Conservation (phyloP, 768 basidiomycete species). For the Kwoniella heveanensis region DNA sequence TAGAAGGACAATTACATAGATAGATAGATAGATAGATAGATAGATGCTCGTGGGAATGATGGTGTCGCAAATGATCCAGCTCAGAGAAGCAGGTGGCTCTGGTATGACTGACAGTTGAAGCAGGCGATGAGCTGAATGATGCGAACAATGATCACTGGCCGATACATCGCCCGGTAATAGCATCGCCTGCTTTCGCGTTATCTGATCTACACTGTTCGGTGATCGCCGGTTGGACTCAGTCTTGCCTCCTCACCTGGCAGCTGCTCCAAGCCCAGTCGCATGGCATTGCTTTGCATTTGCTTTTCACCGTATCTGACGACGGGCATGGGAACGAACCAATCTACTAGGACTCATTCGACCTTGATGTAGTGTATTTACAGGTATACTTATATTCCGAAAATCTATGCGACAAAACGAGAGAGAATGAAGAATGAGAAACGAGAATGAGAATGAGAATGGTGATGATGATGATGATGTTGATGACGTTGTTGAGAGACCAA, state of each 20-base stretch:
- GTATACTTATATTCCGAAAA: neutral
- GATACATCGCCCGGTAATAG: no score
- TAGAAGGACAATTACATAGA: no score
- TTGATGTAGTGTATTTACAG: neutral
- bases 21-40: no score
- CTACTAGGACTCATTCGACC: neutral
- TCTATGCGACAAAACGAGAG: conserved; percentile 1
- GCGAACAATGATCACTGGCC: no score
- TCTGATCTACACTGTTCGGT: neutral
- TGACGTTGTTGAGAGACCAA: conserved; percentile 5
- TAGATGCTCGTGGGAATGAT: no score
- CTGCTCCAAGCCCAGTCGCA: neutral
- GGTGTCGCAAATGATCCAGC: no score
- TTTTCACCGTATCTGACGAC: neutral
- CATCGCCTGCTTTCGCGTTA: no score
- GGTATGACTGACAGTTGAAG: no score
- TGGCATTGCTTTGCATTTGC: neutral
- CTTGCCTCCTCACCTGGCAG: no score
- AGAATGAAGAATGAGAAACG: neutral
- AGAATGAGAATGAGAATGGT: neutral
- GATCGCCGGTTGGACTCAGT: neutral
- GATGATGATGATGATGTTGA: no score
- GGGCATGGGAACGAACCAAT: neutral
- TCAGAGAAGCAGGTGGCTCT: no score
- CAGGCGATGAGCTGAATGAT: no score